These are phyloP conservation scores for Colletotrichum nymphaeae DNA, from an alignment of 2,329 filamentous ascomycete species.

Conservation along the genomic window DNA sequence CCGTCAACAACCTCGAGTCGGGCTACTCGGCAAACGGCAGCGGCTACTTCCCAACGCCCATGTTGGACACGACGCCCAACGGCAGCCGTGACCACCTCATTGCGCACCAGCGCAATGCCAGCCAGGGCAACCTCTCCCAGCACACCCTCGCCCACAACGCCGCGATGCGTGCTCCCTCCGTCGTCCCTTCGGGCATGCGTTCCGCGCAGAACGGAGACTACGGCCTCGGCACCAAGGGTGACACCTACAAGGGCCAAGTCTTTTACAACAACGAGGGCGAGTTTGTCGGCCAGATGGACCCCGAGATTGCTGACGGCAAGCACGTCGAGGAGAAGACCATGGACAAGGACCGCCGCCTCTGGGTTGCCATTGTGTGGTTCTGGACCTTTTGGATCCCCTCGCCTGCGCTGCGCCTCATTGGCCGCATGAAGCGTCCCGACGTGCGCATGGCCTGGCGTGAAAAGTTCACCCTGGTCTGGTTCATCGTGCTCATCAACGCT, in stretches of 20 bases:
- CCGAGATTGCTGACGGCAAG: constrained; percentile 82
- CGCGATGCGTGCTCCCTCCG: constrained; percentile 65
- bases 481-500: constrained; percentile 86
- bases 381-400: constrained; percentile 97
- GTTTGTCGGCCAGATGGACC: constrained; percentile 77
- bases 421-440: constrained; percentile 97
- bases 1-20: constrained; percentile 73
- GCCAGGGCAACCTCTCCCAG: constrained; percentile 68
- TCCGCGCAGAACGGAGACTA: constrained; percentile 80
- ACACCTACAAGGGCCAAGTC: constrained; percentile 77
- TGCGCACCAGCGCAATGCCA: constrained; percentile 65
- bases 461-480: constrained; percentile 83
- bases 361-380: constrained; percentile 86
- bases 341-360: constrained; percentile 74
- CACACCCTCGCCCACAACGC: constrained; percentile 57
- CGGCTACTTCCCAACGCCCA: constrained; percentile 77
- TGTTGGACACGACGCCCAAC: constrained; percentile 70
- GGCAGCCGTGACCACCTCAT: constrained; percentile 80
- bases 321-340: constrained; percentile 78
- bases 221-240: constrained; percentile 87
- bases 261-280: constrained; percentile 80
- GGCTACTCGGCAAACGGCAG: constrained; percentile 76
- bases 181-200: constrained; percentile 65
- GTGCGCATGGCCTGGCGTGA: constrained; percentile 98
- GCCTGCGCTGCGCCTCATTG: constrained; percentile 80